Evolutionary conservation across 176 grass and related monocot species (phyloP), one percentile per base, ranked within the genome.

Genomic region (Microstegium vimineum): DNA sequence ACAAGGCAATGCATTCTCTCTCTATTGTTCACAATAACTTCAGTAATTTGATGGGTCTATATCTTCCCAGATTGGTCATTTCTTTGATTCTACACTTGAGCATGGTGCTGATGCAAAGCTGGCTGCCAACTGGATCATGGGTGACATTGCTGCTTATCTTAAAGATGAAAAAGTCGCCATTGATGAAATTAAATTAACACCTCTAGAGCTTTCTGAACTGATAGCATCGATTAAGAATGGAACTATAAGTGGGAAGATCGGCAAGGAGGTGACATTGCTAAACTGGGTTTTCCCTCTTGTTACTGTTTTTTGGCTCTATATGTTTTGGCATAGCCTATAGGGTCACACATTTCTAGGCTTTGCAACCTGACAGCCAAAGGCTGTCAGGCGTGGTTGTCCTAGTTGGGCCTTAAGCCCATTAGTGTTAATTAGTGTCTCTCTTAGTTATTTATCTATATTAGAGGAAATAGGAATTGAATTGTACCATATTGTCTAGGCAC

Each of bases 121-220:
- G 84, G 91, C 83, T 67, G 93, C 93, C 72, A 98, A 98, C 74
- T 98, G 96, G 96, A 98, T 93, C 82, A 95, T 98, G 96, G 85
- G 96, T 65, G 89, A 98, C 69, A 93, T 98, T 61, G 85, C 93
- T 84, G 96, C 96, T 87, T 95, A 91, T 85, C 67, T 95, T 11
- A 98, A 93, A 83, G 90, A 92, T 88, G 96, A 98, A 87, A 93
- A 89, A 28, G 69, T 93, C 26, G 75, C 85, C 8, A 93, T 98
- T 38, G 83, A 86, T 84, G 89, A 92, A 76, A 93, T 90, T 78
- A 95, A 98, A 82, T 80, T 98, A 76, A 95, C 96, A 62, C 96
- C 93, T 78, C 33, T 84, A 66, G 89, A 98, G 81, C 85, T 90
- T 73, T 92, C 77, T 81, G 93, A 95, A 82, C 73, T 95, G 46